Evolutionary conservation across 2,329 filamentous ascomycete genomes (phyloP).

Genomic region (Septoria linicola): DNA sequence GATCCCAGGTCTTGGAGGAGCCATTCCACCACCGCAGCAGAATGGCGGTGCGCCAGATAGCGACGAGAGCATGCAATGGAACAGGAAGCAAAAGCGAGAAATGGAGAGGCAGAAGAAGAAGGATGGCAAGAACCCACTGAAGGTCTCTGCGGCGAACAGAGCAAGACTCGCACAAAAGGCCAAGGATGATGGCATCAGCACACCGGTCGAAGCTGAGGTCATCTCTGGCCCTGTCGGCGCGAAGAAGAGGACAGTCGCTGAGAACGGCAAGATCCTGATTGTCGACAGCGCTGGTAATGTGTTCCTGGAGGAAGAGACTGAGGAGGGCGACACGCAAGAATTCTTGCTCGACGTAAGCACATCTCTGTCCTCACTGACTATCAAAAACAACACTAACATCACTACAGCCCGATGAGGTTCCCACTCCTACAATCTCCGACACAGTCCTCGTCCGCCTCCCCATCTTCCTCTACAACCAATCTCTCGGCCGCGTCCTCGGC

Average conservation of each 20-base stretch:
- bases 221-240: slow-evolving; percentile 66
- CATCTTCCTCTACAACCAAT: slow-evolving; percentile 63
- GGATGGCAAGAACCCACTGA: slow-evolving; percentile 52
- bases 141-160: slow-evolving; percentile 46
- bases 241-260: slow-evolving; percentile 83
- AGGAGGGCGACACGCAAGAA: slow-evolving; percentile 78
- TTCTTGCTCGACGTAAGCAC: slow-evolving; percentile 80
- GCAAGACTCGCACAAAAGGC: slow-evolving; percentile 51
- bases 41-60: slow-evolving; percentile 34
- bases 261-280: slow-evolving; percentile 93
- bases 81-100: slow-evolving; percentile 82
- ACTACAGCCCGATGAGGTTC: slow-evolving; percentile 71
- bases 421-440: slow-evolving; percentile 71
- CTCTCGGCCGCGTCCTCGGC: slow-evolving; percentile 46
- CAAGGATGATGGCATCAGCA: slow-evolving; percentile 51
- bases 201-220: slow-evolving; percentile 54
- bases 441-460: slow-evolving; percentile 82
- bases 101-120: slow-evolving; percentile 82
- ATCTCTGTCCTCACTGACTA: neutral
- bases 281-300: slow-evolving; percentile 92
- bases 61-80: slow-evolving; percentile 60
- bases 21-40: slow-evolving; percentile 43
- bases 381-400: slow-evolving; percentile 7
- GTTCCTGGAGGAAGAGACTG: slow-evolving; percentile 87
- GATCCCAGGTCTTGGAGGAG: slow-evolving; percentile 64